Conservation (phyloP, 768 basidiomycete species). For the Naganishia kalamii region DNA sequence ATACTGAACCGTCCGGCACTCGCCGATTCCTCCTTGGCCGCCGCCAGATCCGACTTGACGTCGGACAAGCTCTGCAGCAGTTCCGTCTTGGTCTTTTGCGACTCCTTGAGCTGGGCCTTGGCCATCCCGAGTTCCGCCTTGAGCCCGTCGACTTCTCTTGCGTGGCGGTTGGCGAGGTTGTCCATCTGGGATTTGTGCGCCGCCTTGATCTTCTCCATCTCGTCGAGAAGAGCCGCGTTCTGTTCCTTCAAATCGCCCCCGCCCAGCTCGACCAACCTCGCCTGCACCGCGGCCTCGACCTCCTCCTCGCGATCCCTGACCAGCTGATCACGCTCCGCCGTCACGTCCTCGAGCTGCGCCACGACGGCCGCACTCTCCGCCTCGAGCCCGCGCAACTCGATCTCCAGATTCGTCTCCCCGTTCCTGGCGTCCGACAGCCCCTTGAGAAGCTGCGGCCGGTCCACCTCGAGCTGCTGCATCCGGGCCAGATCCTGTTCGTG, state of each 20-base stretch:
- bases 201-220: constrained; percentile 51
- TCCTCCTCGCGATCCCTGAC: constrained; percentile 62
- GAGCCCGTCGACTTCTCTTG: constrained; percentile 53
- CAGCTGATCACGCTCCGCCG: constrained; percentile 70
- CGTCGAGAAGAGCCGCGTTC: constrained; percentile 66
- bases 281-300: constrained; percentile 62
- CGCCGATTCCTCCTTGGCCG: constrained; percentile 24
- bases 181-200: constrained; percentile 27
- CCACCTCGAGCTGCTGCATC: constrained; percentile 51
- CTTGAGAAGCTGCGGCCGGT: constrained; percentile 16
- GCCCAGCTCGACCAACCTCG: constrained; percentile 86
- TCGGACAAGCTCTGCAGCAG: constrained; percentile 23
- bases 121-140: constrained; percentile 62
- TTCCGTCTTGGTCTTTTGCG: constrained; percentile 30
- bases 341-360: constrained; percentile 61
- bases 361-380: constrained; percentile 67
- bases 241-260: constrained; percentile 87
- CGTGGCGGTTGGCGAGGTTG: constrained; percentile 11
- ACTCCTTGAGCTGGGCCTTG: constrained; percentile 40
- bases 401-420: constrained; percentile 43
- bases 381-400: constrained; percentile 63
- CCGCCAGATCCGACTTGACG: constrained; percentile 35
- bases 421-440: constrained; percentile 20
- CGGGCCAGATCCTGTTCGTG: constrained; percentile 33
- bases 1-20: constrained; percentile 28